Conservation (phyloP, 306 rosid genomes). For the Fragaria iinumae region DNA sequence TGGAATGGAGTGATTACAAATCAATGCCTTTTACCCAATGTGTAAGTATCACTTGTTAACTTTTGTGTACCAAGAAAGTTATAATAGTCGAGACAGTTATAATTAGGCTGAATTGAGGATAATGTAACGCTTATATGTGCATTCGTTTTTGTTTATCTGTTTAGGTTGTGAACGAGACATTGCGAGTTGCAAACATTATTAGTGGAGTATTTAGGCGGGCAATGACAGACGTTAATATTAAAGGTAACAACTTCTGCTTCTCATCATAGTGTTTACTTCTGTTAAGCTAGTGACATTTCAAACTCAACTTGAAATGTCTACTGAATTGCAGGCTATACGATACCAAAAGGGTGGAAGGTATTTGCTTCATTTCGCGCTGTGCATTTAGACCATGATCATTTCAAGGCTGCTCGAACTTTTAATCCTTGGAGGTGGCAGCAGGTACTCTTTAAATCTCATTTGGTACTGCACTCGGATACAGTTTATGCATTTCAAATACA, state of each 20-base stretch:
- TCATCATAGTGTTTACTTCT: not conserved
- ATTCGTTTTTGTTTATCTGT: not conserved
- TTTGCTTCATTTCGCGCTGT: slow-evolving; percentile 93
- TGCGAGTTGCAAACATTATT: slow-evolving; percentile 76
- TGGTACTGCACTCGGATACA: not conserved
- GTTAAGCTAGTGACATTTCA: not conserved
- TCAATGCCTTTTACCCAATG: slow-evolving; percentile 95
- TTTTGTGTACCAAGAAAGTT: not conserved
- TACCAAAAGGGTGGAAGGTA: slow-evolving; percentile 94
- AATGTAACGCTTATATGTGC: not conserved
- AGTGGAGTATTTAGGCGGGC: slow-evolving; percentile 86
- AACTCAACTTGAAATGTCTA: not conserved
- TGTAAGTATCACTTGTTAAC: slow-evolving; percentile 39
- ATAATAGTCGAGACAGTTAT: not conserved
- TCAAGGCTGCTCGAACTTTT: slow-evolving; percentile 83
- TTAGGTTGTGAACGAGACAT: slow-evolving; percentile 90
- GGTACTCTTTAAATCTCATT: slow-evolving; percentile 11
- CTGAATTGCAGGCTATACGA: slow-evolving; percentile 59
- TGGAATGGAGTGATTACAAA: slow-evolving; percentile 69
- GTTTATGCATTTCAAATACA: not conserved
- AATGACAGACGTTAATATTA: slow-evolving; percentile 66
- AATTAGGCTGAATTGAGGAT: not conserved
- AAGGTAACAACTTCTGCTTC: slow-evolving; percentile 42
- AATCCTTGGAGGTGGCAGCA: slow-evolving; percentile 99
- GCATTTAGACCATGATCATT: slow-evolving; percentile 73